Base-by-base conservation (phyloP, 495 filamentous ascomycete species). In the Sabuloglossum arenarium region DNA sequence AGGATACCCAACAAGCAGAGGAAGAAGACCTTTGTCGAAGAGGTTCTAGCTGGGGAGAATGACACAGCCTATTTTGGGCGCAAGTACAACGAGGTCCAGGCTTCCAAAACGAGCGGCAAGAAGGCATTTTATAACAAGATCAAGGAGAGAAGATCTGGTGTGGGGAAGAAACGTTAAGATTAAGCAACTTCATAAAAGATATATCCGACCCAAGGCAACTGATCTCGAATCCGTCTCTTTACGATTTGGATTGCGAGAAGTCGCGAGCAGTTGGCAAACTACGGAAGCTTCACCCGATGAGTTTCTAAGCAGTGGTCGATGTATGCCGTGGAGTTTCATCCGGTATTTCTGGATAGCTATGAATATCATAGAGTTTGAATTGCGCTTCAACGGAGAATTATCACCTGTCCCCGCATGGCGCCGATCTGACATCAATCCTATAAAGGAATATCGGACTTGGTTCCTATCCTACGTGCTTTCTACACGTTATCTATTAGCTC, bases 21-120 rank as follows among this genome's bases (percentile, higher is more conserved):
- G 58, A 94, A 93, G 71, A 78, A 76, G 60, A 94, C 86, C 3
- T 85, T 98, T 58, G 82, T 90, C n/a, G 86, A 93, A 56, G 88
- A 96, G 63, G 76, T 89, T 5, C 66, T 96, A 59, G 78, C 81
- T 11, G 66, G 72, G 32, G 83, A 89, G 63, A 69, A 71, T 12
- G 64, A 71, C 59, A 76, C 67, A 23, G 70, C 73, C 37, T 73
- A 78, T 21, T 86, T 88, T 65, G 80, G 80, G 68, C 70, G 69
- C 25, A 88, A 86, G 66, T 86, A 84, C 63, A 71, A 73, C 19
- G 79, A 84, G 27, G 77, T 89, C 27, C 83, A 86, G 63, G 65
- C 59, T 29, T 68, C 68, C 3, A 88, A 86, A 64, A 73, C 67
- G 34, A 88, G 81, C 60, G 85, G 85, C 4, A 86, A 81, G 66